A percentile compares a stretch with the other conserved stretches of the same genome.
phyloP scores from a whole-genome alignment of 192 early-diverging fungal genomes.

The Coemansia sp. region DNA sequence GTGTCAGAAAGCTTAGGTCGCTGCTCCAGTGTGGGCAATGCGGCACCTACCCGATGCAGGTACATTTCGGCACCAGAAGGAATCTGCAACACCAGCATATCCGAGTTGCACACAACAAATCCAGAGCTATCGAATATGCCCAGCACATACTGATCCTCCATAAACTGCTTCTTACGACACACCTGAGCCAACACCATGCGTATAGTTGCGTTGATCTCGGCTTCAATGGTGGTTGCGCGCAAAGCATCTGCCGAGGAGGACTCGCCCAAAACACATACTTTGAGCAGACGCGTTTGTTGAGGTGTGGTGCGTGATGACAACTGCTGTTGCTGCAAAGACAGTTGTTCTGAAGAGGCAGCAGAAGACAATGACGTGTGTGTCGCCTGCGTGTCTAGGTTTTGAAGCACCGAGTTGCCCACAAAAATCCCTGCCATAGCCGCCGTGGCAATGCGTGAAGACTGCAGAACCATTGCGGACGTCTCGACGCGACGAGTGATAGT shows the following conservation, averaged over 20 bases:
- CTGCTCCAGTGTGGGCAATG: slow-evolving; percentile 12
- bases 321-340: not conserved
- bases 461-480: slow-evolving; percentile 25
- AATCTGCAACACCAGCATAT: slow-evolving; percentile 70
- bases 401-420: slow-evolving; percentile 25
- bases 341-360: not conserved
- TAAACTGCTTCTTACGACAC: slow-evolving; percentile 84
- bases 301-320: not conserved
- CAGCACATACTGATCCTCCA: slow-evolving; percentile 81
- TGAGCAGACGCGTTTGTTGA: slow-evolving; percentile 22
- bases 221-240: slow-evolving; percentile 86
- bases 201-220: slow-evolving; percentile 68
- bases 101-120: slow-evolving; percentile 67
- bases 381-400: not conserved
- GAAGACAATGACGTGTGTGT: not conserved
- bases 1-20: slow-evolving; percentile 1
- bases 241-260: slow-evolving; percentile 61
- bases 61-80: slow-evolving; percentile 37
- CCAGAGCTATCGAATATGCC: slow-evolving; percentile 72
- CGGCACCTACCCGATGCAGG: slow-evolving; percentile 35
- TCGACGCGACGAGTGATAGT: slow-evolving; percentile 14
- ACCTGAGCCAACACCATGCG: slow-evolving; percentile 79
- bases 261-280: slow-evolving; percentile 30
- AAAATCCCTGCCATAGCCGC: slow-evolving; percentile 39
- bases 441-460: slow-evolving; percentile 35